Evolutionary conservation across 164 flowering plant species (phyloP).

Genomic region (Umbilicus rupestris): DNA sequence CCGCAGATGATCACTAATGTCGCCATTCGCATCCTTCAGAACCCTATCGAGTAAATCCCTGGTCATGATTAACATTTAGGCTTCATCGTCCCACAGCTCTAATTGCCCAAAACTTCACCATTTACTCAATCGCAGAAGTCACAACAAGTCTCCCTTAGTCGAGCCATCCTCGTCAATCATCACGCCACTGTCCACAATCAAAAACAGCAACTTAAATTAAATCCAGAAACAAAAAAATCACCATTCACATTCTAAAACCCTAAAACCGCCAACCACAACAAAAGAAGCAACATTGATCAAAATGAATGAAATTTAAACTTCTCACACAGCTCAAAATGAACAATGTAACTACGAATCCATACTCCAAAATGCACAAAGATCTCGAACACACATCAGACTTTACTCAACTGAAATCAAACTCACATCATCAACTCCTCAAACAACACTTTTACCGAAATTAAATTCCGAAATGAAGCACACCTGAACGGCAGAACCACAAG

Average conservation of each 20-base stretch:
- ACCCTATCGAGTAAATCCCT: slow-evolving; percentile 56
- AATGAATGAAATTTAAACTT: not conserved
- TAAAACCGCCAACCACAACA: not conserved
- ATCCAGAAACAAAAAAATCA: not conserved
- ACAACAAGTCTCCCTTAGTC: not conserved
- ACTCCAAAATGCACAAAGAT: not conserved
- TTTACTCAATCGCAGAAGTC: not conserved
- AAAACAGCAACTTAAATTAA: too few relatives aligned
- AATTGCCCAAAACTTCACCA: not conserved
- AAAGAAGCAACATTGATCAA: not conserved
- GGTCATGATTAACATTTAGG: slow-evolving; percentile 58
- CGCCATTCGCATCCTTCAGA: slow-evolving; percentile 77
- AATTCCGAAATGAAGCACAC: not conserved
- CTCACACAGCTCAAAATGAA: not conserved
- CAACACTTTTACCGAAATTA: not conserved
- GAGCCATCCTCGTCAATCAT: too few relatives aligned
- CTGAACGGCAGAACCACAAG: slow-evolving; percentile 2
- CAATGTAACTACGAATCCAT: not conserved
- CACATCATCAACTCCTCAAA: not conserved
- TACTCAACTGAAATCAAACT: not conserved
- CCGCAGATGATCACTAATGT: slow-evolving; percentile 75
- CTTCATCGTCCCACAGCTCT: not conserved
- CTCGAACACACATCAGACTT: not conserved
- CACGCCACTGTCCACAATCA: not conserved
- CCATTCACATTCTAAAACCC: not conserved